These are phyloP conservation scores for Colletotrichum chlorophyti DNA, from an alignment of 2,329 filamentous ascomycete species.

Conservation along the genomic window DNA sequence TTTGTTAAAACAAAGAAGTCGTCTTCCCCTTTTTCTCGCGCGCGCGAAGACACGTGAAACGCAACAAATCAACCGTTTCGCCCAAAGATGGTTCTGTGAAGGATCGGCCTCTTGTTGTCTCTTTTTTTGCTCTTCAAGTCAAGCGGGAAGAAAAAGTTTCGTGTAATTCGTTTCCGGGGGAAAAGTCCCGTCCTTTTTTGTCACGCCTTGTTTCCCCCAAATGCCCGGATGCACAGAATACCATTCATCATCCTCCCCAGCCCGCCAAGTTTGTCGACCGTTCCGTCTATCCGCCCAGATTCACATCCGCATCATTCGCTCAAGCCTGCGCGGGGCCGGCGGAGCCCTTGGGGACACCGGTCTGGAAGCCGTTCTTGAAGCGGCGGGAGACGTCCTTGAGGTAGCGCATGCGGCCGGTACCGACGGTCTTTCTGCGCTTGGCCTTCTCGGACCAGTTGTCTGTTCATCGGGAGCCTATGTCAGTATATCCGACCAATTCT, in stretches of 20 bases:
- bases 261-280: too few species aligned
- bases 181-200: too few species aligned
- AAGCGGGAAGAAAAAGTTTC: conserved; percentile 15
- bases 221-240: conserved; percentile 25
- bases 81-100: conserved; percentile 12
- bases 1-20: conserved; percentile 13
- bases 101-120: too few species aligned
- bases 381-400: conserved; percentile 90
- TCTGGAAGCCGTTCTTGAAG: conserved; percentile 99
- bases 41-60: conserved; percentile 20
- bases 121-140: conserved; percentile 27
- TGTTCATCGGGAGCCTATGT: conserved; percentile 49
- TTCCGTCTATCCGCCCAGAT: too few species aligned
- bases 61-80: conserved; percentile 9
- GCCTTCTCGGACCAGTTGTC: conserved; percentile 99
- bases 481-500: conserved; percentile 12
- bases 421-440: conserved; percentile 99
- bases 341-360: conserved; percentile 83
- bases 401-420: conserved; percentile 94
- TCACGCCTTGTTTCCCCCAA: conserved; percentile 19
- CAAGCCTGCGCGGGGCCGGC: conserved; percentile 64
- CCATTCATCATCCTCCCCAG: too few species aligned
- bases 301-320: conserved; percentile 32
- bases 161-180: conserved; percentile 21
- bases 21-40: conserved; percentile 4